These are phyloP conservation scores for Trametes elegans DNA, from an alignment of 768 basidiomycete genomes.

Conservation along the genomic window DNA sequence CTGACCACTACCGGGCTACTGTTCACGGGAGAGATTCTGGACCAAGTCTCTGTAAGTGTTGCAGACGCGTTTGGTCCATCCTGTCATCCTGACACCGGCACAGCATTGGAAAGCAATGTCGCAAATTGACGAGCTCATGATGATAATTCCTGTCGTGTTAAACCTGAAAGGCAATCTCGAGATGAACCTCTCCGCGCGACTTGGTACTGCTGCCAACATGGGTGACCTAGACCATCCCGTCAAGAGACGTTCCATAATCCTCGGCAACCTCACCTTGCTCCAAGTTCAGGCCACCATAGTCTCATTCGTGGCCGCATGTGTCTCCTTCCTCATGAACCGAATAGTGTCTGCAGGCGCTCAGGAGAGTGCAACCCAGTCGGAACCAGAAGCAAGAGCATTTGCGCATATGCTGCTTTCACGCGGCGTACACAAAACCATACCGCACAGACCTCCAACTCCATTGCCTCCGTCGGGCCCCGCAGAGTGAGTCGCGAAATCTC, in stretches of 20 bases:
- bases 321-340: conserved; percentile 71
- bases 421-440: conserved; percentile 17
- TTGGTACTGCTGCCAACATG: conserved; percentile 94
- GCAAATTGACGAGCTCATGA: conserved; percentile 90
- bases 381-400: not conserved
- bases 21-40: conserved; percentile 88
- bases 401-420: not conserved
- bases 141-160: conserved; percentile 91
- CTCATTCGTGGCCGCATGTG: conserved; percentile 78
- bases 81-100: not conserved
- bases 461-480: conserved; percentile 26
- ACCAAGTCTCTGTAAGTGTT: conserved; percentile 70
- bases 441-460: conserved; percentile 11
- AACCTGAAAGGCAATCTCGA: conserved; percentile 99
- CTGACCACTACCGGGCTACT: conserved; percentile 81
- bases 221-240: conserved; percentile 81
- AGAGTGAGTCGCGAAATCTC: conserved; percentile 31
- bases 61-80: conserved; percentile 21
- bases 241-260: conserved; percentile 60
- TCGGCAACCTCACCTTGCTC: conserved; percentile 81
- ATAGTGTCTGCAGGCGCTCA: conserved; percentile 42
- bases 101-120: conserved; percentile 89
- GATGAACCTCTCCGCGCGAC: conserved; percentile 95
- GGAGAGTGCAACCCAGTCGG: not conserved
- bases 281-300: conserved; percentile 94